Evolutionary conservation across 2,329 filamentous ascomycete species (phyloP), one percentile per base, ranked within the genome.

Genomic region (Fusarium anthophilum): DNA sequence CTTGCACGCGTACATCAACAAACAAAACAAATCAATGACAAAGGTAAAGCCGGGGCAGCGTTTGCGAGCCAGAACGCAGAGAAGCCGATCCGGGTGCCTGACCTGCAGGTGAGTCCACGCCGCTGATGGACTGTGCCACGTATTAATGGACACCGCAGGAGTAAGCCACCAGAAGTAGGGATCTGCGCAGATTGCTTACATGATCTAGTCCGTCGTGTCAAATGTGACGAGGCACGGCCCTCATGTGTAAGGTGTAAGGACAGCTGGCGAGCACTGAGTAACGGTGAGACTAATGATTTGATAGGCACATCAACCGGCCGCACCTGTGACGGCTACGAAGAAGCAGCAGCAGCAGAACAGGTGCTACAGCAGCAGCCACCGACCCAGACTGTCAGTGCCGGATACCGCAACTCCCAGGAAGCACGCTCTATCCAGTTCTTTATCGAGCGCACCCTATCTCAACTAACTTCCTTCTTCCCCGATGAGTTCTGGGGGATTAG

Each of bases 321-420:
- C 3, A 48, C 20, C 6, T 48, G 45, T 48, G 45, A 48, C 14
- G 45, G 45, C 9, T 48, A 48, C 14, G 45, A 28, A 48, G 45
- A 48, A 44, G 4, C 9, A 47, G 18, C 2, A 20, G 18, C 4
- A 28, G 18, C 1, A 28, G 24, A 14, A 11, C 39, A 41, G 5
- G 20, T 5, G 1, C 1, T 22, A n/a, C 39, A 39, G 8, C 12
- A 15, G 8, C 13, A 22, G 2, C 0, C 26, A 15, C 45, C 6
- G 5, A 30, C 12, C 2, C 26, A 48, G 6, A 2, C 9, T 15
- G 20, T 22, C 8, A 30, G 11, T 12, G 9, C 4, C 6, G 9
- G 45, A 28, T 48, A 30, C 26, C 2, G 9, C 1, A 22, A 28
- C 20, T 17, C 45, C 4, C 45, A 30, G 4, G 45, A 48, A 48